Evolutionary conservation across 2,329 filamentous ascomycete species (phyloP), one percentile per base, ranked within the genome.

Genomic region (Fusarium guadeloupense): DNA sequence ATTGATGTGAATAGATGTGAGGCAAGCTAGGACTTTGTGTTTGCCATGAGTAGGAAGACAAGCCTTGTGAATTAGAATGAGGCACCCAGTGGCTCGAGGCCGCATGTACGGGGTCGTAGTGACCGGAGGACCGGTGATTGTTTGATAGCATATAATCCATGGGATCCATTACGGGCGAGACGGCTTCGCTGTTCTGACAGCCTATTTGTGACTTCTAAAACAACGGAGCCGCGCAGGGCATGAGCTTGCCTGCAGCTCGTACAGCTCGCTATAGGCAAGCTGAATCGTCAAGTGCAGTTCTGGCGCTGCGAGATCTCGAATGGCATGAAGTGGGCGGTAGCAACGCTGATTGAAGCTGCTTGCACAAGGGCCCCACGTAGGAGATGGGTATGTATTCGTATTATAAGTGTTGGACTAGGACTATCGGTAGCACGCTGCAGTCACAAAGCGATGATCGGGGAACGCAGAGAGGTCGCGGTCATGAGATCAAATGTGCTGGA

Each of bases 51-150:
- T 70, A 67, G 19, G 61, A 38, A 30, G 57, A 31, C 33, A 59
- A 54, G 19, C 47, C 44, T n/a, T 69, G 68, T 21, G 62, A 49
- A 42, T 63, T 64, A 46, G 59, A 46, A 43, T 64, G 64, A 41
- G 60, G 45, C 40, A 55, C 51, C 72, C 72, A 75, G 31, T 63
- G 50, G 39, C 48, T 62, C 17, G 69, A 59, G 28, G 68, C 59
- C 25, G 66, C 58, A 46, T 73, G 71, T 31, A 72, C 65, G 16
- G 71, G 64, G 34, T 71, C 71, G 43, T 70, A 70, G 43, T 69
- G 68, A 16, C 66, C 47, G n/a, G 47, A 43, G 33, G 63, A 39
- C 39, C 68, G 64, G 37, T 67, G 57, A 34, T 65, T 60, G 47
- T 66, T 59, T 35, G 54, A 61, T 39, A 67, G 42, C 31, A 69